Evolutionary conservation across 441 rosid genomes (phyloP).

Genomic region (Pelargonium fulgidum): DNA sequence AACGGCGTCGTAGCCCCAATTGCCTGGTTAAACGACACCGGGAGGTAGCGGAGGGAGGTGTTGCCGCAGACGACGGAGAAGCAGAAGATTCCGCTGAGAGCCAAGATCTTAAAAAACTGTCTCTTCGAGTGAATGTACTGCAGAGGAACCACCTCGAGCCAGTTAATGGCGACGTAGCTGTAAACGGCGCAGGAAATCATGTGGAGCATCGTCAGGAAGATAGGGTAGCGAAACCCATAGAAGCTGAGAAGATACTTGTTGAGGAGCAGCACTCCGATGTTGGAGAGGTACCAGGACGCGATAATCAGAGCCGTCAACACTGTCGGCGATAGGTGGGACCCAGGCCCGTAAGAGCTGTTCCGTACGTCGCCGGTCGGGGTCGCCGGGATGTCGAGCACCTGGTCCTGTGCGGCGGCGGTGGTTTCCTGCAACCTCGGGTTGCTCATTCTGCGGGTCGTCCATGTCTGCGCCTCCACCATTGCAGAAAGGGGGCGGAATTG

Average conservation of each 20-base stretch:
- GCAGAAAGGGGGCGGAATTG: neutral
- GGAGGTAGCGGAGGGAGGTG: constrained; percentile 62
- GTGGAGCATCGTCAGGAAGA: constrained; percentile 91
- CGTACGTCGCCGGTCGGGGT: constrained; percentile 75
- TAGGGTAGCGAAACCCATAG: constrained; percentile 85
- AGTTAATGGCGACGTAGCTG: constrained; percentile 81
- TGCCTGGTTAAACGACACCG: constrained; percentile 84
- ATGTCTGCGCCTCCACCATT: constrained; percentile 96
- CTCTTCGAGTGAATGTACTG: constrained; percentile 71
- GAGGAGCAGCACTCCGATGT: constrained; percentile 75
- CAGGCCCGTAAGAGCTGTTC: constrained; percentile 33
- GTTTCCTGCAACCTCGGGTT: constrained; percentile 65
- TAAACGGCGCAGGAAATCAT: constrained; percentile 82
- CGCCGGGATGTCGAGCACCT: constrained; percentile 65
- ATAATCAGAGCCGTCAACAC: constrained; percentile 71
- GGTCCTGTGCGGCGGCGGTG: constrained; percentile 29
- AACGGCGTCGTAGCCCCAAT: constrained; percentile 92
- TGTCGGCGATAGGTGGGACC: constrained; percentile 48
- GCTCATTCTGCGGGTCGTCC: constrained; percentile 96
- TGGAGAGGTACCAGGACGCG: constrained; percentile 73
- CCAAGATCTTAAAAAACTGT: constrained; percentile 78
- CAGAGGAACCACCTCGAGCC: constrained; percentile 90
- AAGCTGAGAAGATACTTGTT: constrained; percentile 80
- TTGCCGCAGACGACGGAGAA: constrained; percentile 89
- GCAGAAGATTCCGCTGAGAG: constrained; percentile 71